Percentiles rank a stretch among this genome's conserved stretches.
phyloP scores from a whole-genome alignment of 495 filamentous ascomycete genomes.

The Podospora sp. region DNA sequence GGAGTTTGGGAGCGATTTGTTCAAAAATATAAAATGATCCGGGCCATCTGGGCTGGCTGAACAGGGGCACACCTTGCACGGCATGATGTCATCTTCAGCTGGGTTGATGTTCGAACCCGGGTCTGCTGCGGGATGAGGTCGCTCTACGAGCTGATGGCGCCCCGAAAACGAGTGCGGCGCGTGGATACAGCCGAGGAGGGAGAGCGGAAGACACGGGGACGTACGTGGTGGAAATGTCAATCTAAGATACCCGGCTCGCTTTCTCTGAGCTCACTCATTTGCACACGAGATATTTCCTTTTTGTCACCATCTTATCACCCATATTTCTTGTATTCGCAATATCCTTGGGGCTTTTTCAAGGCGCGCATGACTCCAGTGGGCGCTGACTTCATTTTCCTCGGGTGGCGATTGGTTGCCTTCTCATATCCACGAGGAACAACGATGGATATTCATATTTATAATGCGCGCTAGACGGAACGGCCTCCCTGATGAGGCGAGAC shows the following conservation, averaged over 20 bases:
- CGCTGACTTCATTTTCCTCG: neutral
- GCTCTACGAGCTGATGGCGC: neutral
- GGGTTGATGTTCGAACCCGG: neutral
- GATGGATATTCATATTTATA: slow-evolving; percentile 16
- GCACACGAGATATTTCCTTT: slow-evolving; percentile 27
- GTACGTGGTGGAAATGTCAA: slow-evolving; percentile 22
- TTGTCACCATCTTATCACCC: slow-evolving; percentile 16
- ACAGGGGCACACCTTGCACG: neutral
- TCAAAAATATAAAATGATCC: slow-evolving; percentile 58
- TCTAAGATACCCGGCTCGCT: slow-evolving; percentile 40
- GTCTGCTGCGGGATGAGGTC: neutral
- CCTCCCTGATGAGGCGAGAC: neutral
- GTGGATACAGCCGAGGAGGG: neutral
- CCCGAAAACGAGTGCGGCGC: neutral
- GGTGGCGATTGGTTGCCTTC: neutral
- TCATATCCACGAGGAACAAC: slow-evolving; percentile 1
- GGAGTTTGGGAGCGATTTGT: slow-evolving; percentile 58
- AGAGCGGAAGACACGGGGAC: slow-evolving; percentile 5
- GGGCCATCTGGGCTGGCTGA: neutral
- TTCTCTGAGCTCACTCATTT: slow-evolving; percentile 26
- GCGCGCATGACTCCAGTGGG: neutral
- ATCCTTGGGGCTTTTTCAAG: slow-evolving; percentile 11
- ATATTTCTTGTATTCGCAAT: slow-evolving; percentile 21
- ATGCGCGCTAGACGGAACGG: slow-evolving; percentile 16
- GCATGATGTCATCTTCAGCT: slow-evolving; percentile 5